Conservation (phyloP, 2,329 filamentous ascomycete species). For the Parascedosporium putredinis region DNA sequence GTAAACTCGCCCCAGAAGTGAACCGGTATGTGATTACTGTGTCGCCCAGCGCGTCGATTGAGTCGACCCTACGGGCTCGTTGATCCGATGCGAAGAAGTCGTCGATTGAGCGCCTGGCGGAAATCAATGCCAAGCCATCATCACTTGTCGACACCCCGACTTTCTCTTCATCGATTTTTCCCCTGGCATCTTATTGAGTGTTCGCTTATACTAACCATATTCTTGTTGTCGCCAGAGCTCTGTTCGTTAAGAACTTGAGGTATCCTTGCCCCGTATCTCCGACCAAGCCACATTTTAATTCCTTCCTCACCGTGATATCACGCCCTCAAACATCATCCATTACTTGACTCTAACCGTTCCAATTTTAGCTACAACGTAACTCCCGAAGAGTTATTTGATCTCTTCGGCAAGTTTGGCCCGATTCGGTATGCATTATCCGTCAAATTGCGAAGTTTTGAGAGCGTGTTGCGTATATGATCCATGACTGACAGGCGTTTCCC, state of each 20-base stretch:
- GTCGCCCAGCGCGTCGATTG: not conserved
- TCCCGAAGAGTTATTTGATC: constrained; percentile 93
- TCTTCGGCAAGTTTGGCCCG: constrained; percentile 95
- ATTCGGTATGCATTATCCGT: constrained; percentile 61
- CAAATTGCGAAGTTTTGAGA: not conserved
- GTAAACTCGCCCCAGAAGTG: constrained; percentile 98
- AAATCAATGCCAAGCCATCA: not conserved
- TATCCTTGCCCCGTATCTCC: constrained; percentile 30
- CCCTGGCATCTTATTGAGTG: not conserved
- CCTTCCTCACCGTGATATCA: too few species aligned
- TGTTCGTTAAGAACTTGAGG: constrained; percentile 99
- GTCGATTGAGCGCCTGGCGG: not conserved
- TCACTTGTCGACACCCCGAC: not conserved
- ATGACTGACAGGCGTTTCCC: constrained; percentile 4
- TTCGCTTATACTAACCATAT: not conserved
- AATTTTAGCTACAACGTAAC: constrained; percentile 99
- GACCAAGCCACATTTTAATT: too few species aligned
- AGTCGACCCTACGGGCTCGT: not conserved
- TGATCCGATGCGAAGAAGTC: constrained; percentile 3
- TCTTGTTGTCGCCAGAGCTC: constrained; percentile 56
- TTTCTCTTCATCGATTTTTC: not conserved
- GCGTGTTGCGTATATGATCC: too few species aligned
- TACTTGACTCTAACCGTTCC: too few species aligned
- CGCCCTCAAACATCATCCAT: not conserved
- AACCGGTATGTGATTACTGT: constrained; percentile 61